Percentiles rank a stretch among this genome's conserved stretches.
Conservation (phyloP, 306 rosid genomes). For the Inga oerstediana region DNA sequence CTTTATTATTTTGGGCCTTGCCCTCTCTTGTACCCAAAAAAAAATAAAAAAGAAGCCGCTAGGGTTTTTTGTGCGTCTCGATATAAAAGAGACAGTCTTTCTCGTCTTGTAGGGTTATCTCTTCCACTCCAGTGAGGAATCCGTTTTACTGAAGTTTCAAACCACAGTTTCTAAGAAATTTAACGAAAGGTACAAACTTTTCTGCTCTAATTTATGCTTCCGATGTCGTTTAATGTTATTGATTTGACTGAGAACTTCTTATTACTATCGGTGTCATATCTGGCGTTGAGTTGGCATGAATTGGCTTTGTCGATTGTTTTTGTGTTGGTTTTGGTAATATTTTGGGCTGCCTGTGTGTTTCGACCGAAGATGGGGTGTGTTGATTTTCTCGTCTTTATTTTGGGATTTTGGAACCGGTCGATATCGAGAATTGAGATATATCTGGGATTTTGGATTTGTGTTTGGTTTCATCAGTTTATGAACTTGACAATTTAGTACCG, state of each 20-base stretch:
- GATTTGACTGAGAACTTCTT: not conserved
- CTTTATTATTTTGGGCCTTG: too few species aligned
- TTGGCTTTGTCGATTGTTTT: not conserved
- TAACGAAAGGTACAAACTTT: not conserved
- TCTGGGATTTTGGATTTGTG: not conserved
- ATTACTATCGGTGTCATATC: not conserved
- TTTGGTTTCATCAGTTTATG: not conserved
- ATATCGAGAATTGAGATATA: too few species aligned
- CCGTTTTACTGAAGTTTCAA: not conserved
- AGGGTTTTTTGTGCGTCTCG: conserved; percentile 3
- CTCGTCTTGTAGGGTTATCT: not conserved
- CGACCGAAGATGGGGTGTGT: not conserved
- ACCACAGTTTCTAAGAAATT: conserved; percentile 6
- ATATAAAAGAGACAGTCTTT: not conserved
- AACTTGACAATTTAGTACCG: not conserved
- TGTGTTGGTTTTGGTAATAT: not conserved
- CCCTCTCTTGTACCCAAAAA: too few species aligned
- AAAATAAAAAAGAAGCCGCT: not conserved
- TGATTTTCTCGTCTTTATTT: not conserved
- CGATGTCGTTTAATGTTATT: not conserved
- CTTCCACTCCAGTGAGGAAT: not conserved
- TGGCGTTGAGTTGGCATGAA: not conserved
- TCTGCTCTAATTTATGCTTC: not conserved
- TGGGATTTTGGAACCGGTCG: not conserved
- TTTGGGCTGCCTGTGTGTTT: not conserved